phyloP scores from a whole-genome alignment of 2,329 filamentous ascomycete species.

The Fusarium dimerum region DNA sequence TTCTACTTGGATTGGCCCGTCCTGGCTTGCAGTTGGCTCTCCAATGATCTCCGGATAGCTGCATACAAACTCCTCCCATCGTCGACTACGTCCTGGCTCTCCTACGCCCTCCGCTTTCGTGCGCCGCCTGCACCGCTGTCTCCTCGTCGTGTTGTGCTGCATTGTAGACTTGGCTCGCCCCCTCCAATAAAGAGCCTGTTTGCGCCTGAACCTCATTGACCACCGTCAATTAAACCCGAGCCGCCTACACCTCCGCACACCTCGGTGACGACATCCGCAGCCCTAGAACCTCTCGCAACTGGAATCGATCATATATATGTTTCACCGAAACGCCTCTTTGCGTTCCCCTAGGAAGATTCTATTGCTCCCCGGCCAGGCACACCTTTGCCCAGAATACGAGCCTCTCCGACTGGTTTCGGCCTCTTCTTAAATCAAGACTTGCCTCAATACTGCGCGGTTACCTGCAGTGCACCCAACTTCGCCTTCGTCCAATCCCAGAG shows the following conservation, averaged over 20 bases:
- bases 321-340: slow-evolving; percentile 26
- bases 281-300: slow-evolving; percentile 19
- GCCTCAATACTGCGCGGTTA: slow-evolving; percentile 27
- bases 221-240: slow-evolving; percentile 19
- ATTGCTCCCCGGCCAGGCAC: slow-evolving; percentile 27
- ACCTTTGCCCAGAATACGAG: slow-evolving; percentile 34
- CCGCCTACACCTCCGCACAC: slow-evolving; percentile 12
- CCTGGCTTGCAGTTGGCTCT: slow-evolving; percentile 23
- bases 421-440: slow-evolving; percentile 20
- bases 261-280: slow-evolving; percentile 22
- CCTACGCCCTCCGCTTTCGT: slow-evolving; percentile 8
- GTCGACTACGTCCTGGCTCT: slow-evolving; percentile 8
- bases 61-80: slow-evolving; percentile 19
- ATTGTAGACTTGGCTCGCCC: slow-evolving; percentile 8
- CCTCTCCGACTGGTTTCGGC: slow-evolving; percentile 28
- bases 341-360: slow-evolving; percentile 20
- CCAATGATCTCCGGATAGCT: slow-evolving; percentile 30
- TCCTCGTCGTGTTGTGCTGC: slow-evolving; percentile 11
- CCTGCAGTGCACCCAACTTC: slow-evolving; percentile 22
- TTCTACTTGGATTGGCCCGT: slow-evolving; percentile 19
- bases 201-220: slow-evolving; percentile 12
- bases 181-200: slow-evolving; percentile 6
- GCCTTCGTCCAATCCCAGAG: slow-evolving; percentile 24
- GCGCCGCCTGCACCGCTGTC: slow-evolving; percentile 11
- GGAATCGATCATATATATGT: slow-evolving; percentile 26